phyloP scores from a whole-genome alignment of 805 yeast genomes.

The Isabelozyma rhagii region DNA sequence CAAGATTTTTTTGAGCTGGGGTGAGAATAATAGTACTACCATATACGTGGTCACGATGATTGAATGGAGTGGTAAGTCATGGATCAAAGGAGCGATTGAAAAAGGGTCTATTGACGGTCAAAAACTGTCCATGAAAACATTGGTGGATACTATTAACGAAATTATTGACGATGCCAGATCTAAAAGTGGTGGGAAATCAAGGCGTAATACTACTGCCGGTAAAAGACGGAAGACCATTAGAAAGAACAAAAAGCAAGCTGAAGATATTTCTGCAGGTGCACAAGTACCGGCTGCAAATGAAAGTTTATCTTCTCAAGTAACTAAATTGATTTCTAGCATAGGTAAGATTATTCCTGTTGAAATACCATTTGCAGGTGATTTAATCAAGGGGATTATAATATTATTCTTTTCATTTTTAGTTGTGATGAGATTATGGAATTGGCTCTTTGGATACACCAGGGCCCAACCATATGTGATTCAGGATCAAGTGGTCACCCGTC shows the following conservation, averaged over 20 bases:
- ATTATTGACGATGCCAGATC: slow-evolving; percentile 18
- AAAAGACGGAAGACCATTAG: slow-evolving; percentile 9
- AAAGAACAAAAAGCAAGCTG: slow-evolving; percentile 10
- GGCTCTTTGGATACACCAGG: slow-evolving; percentile 11
- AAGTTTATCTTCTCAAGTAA: slow-evolving; percentile 13
- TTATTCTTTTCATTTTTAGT: slow-evolving; percentile 12
- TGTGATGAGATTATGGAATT: slow-evolving; percentile 8
- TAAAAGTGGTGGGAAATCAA: slow-evolving; percentile 7
- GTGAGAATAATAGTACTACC: slow-evolving; percentile 49
- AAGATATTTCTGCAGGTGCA: slow-evolving; percentile 1
- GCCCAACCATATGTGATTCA: slow-evolving; percentile 2
- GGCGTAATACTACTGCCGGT: slow-evolving; percentile 8
- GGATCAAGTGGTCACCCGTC: slow-evolving; percentile 6
- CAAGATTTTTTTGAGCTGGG: slow-evolving; percentile 61
- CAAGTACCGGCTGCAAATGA: slow-evolving; percentile 12
- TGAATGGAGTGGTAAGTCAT: slow-evolving; percentile 73
- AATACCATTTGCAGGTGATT: slow-evolving; percentile 20
- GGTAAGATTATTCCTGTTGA: slow-evolving; percentile 24
- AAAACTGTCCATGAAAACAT: slow-evolving; percentile 49
- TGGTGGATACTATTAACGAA: slow-evolving; percentile 46
- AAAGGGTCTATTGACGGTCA: slow-evolving; percentile 74
- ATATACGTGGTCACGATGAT: slow-evolving; percentile 52
- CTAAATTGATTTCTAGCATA: slow-evolving; percentile 16
- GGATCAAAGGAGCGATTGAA: slow-evolving; percentile 77
- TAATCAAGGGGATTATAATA: slow-evolving; percentile 18